Percentiles rank a stretch among this genome's conserved stretches.
These are phyloP conservation scores for Coemansia sp. DNA, from an alignment of 192 early-diverging fungal genomes.

Conservation along the genomic window DNA sequence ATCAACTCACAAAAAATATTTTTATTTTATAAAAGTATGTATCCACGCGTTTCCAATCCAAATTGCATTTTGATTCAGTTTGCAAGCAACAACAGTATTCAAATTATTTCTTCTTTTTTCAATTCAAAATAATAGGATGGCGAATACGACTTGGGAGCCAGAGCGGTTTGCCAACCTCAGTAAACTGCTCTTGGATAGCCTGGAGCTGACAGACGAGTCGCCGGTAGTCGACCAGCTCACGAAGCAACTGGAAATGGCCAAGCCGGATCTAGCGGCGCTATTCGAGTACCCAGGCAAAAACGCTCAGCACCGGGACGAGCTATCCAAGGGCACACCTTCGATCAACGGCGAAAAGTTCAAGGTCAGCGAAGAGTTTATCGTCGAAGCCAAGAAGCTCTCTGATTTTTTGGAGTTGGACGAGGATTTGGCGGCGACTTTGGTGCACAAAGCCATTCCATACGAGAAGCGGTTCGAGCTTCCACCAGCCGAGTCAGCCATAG, in stretches of 20 bases:
- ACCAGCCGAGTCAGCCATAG: slow-evolving; percentile 66
- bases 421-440: slow-evolving; percentile 68
- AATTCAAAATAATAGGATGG: slow-evolving; percentile 34
- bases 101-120: background rate
- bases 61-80: background rate
- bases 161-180: slow-evolving; percentile 51
- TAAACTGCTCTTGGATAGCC: slow-evolving; percentile 41
- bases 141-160: slow-evolving; percentile 54
- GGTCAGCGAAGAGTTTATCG: slow-evolving; percentile 72
- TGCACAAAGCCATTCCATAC: slow-evolving; percentile 59
- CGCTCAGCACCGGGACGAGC: slow-evolving; percentile 44
- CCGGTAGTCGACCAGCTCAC: slow-evolving; percentile 40
- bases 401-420: slow-evolving; percentile 84
- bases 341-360: slow-evolving; percentile 65
- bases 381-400: slow-evolving; percentile 68
- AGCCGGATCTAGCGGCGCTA: slow-evolving; percentile 46
- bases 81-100: slow-evolving; percentile 1
- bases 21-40: slow-evolving; percentile 11
- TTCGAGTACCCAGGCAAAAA: slow-evolving; percentile 49
- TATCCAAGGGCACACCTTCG: slow-evolving; percentile 49
- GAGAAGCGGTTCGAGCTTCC: slow-evolving; percentile 62
- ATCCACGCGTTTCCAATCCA: background rate
- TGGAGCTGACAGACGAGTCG: slow-evolving; percentile 38
- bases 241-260: slow-evolving; percentile 40
- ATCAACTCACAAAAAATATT: slow-evolving; percentile 15